Percentiles rank a stretch among this genome's conserved stretches.
Conservation (phyloP, 345 rosid genomes). For the Corchorus olitorius region DNA sequence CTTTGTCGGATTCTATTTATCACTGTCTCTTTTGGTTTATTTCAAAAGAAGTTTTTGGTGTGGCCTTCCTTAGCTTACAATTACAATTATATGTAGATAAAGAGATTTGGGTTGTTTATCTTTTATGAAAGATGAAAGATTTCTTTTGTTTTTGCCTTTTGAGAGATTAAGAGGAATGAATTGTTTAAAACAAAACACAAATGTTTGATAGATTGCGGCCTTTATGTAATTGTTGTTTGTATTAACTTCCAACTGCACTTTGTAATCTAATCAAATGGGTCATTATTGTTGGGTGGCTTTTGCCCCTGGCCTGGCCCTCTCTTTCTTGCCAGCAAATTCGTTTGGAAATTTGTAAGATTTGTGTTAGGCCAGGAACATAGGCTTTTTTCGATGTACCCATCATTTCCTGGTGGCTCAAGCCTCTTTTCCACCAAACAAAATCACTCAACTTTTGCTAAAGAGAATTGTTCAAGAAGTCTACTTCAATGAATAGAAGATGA, state of each 20-base stretch:
- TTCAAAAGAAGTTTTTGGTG: conserved; percentile 14
- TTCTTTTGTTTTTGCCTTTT: background rate
- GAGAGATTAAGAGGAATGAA: background rate
- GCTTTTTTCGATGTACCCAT: background rate
- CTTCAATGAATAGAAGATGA: background rate
- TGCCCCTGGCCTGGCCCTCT: background rate
- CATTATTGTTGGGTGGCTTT: conserved; percentile 19
- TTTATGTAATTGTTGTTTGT: conserved; percentile 20
- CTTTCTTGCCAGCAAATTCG: background rate
- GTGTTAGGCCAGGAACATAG: conserved; percentile 5
- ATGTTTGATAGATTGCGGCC: background rate
- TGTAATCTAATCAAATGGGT: background rate
- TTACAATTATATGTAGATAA: background rate
- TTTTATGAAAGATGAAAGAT: conserved; percentile 17
- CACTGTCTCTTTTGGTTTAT: background rate
- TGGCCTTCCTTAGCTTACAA: background rate
- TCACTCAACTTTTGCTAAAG: background rate
- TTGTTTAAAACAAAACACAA: background rate
- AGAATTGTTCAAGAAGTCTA: too few species aligned
- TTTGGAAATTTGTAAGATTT: background rate
- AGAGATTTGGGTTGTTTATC: conserved; percentile 4
- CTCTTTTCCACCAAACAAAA: background rate
- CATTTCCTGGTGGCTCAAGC: background rate
- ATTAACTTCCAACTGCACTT: conserved; percentile 7
- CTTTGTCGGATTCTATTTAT: conserved; percentile 27